Evolutionary conservation across 208 protist genomes (phyloP).

Genomic region (Leptomonas seymouri): DNA sequence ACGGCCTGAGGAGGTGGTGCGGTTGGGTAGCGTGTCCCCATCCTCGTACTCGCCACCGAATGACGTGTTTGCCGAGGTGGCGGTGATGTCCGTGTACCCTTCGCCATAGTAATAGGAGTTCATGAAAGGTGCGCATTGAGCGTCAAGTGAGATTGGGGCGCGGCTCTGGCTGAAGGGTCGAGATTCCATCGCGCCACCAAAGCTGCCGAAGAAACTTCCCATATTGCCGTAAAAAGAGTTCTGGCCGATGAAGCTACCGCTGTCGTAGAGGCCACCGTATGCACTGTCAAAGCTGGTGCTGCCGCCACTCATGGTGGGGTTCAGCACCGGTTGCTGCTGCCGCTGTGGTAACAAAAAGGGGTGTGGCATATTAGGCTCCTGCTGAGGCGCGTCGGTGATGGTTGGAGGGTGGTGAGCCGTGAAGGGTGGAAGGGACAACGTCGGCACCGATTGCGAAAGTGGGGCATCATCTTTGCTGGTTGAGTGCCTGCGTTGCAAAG

Average conservation of each 20-base stretch:
- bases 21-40: not conserved
- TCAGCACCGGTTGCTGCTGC: not conserved
- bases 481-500: conserved; percentile 13
- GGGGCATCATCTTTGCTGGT: conserved; percentile 1
- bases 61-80: not conserved
- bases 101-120: not conserved
- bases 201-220: conserved; percentile 15
- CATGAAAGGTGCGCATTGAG: not conserved
- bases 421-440: not conserved
- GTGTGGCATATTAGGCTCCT: not conserved
- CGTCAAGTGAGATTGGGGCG: not conserved
- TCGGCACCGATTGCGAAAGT: conserved; percentile 10
- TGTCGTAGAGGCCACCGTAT: conserved; percentile 11
- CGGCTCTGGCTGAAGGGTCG: not conserved
- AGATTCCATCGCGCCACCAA: not conserved
- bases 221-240: conserved; percentile 16
- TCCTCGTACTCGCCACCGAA: not conserved
- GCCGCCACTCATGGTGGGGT: conserved; percentile 9
- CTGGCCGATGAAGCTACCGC: not conserved
- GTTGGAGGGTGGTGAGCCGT: not conserved
- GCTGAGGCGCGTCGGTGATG: not conserved
- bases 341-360: not conserved
- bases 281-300: conserved; percentile 17
- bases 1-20: conserved; percentile 1
- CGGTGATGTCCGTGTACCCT: not conserved